Evolutionary conservation across 2,329 filamentous ascomycete species (phyloP), one percentile per base, ranked within the genome.

Genomic region (Uncinocarpus reesii): DNA sequence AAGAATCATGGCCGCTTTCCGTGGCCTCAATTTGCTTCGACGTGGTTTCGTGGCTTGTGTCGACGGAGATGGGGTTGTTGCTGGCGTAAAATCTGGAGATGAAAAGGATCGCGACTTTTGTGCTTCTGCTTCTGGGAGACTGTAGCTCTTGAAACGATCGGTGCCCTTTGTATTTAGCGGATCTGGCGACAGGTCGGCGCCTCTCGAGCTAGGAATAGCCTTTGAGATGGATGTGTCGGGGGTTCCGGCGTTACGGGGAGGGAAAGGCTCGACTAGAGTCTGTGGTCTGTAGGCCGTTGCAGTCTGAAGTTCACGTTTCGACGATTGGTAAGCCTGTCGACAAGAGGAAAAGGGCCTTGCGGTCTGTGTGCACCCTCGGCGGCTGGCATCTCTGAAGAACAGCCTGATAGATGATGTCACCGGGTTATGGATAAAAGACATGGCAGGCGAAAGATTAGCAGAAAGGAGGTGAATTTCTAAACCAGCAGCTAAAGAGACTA

Each of bases 1-100:
- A 20, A 98, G 75, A 56, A 79, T 86, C 73, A 98, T 90, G 1
- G 90, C 87, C 0, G 92, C 89, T 71, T 96, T 96, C 49, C 89
- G 81, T 10, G 90, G 78, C 31, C 83, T 77, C 26, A 94, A 74
- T 62, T 83, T 88, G 61, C 71, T 73, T 55, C 76, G 75, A 57
- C 77, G 78, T 15, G 80, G 76, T 58, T 79, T 58, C 45, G 72
- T 69, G 2, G 67, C 50, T 28, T 69, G 50, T 26, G 63, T 42
- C 40, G 59, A 52, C 42, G 65, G 53, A 26, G 46, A 15, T 21
- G 46, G 40, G 31, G 29, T 32, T 21, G 66, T 48, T 15, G 45
- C 26, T 4, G 46, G 7, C 21, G 67, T 56, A 15, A 69, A 56
- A 15, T 60, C 35, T 18, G 24, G 43, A 13, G 21, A 35, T n/a